Evolutionary conservation across 2,329 filamentous ascomycete genomes (phyloP).

Genomic region (Emericellopsis cladophorae): DNA sequence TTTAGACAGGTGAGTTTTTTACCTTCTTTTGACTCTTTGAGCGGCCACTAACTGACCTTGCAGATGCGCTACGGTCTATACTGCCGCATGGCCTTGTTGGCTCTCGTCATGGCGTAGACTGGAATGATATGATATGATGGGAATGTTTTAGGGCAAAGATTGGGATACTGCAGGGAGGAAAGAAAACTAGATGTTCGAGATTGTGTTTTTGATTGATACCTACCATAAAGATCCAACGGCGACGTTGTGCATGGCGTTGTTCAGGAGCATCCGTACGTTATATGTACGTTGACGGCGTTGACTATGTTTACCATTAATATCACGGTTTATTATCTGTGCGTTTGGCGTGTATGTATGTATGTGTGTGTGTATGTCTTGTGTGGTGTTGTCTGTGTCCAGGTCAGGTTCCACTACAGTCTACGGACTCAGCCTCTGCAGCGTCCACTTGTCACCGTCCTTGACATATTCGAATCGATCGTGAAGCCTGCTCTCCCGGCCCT

Average conservation of each 20-base stretch:
- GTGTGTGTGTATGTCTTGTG: conserved; percentile 7
- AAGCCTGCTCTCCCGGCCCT: conserved; percentile 76
- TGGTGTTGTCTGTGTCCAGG: neutral
- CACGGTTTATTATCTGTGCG: conserved; percentile 8
- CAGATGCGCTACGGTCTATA: conserved; percentile 98
- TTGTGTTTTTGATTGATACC: conserved; percentile 1
- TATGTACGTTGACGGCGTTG: neutral
- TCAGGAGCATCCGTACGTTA: too few relatives aligned
- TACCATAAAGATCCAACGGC: neutral
- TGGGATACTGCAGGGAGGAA: too few relatives aligned
- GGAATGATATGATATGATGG: too few relatives aligned
- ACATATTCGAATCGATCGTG: conserved; percentile 91
- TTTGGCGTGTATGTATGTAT: conserved; percentile 10
- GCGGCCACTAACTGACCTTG: neutral
- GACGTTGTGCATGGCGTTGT: neutral
- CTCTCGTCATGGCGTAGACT: conserved; percentile 59
- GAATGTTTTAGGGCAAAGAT: neutral
- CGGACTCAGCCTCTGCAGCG: conserved; percentile 61
- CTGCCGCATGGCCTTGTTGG: conserved; percentile 93
- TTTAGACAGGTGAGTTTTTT: conserved; percentile 81
- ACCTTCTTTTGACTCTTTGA: neutral
- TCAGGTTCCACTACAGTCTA: conserved; percentile 15
- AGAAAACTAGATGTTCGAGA: too few relatives aligned
- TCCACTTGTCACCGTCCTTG: conserved; percentile 47
- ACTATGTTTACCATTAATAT: conserved; percentile 1